These are phyloP conservation scores for Penicillium nordicum DNA, from an alignment of 2,329 filamentous ascomycete genomes.

Conservation along the genomic window DNA sequence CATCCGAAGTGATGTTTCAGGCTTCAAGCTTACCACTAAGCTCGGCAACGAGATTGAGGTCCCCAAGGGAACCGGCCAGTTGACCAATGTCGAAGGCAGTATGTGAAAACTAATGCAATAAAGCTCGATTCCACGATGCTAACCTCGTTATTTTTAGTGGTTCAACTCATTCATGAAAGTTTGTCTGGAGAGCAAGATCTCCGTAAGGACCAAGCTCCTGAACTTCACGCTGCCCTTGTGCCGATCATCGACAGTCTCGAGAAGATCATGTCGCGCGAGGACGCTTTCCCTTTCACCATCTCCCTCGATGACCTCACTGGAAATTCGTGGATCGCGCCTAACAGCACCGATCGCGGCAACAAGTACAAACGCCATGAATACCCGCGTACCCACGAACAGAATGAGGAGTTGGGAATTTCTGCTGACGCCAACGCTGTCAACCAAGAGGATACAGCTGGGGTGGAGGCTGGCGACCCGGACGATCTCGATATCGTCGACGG, in stretches of 20 bases:
- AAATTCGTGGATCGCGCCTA: slow-evolving; percentile 94
- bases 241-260: slow-evolving; percentile 70
- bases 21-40: slow-evolving; percentile 76
- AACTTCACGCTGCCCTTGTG: slow-evolving; percentile 73
- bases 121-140: not conserved
- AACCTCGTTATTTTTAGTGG: slow-evolving; percentile 44
- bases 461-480: slow-evolving; percentile 51
- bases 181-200: slow-evolving; percentile 77
- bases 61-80: slow-evolving; percentile 81
- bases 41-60: slow-evolving; percentile 76
- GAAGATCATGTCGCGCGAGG: slow-evolving; percentile 72
- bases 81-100: slow-evolving; percentile 84
- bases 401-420: slow-evolving; percentile 75
- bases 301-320: slow-evolving; percentile 87
- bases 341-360: slow-evolving; percentile 68
- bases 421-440: slow-evolving; percentile 38
- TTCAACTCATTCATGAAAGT: slow-evolving; percentile 74
- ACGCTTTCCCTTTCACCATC: slow-evolving; percentile 81
- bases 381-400: slow-evolving; percentile 76
- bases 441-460: slow-evolving; percentile 23
- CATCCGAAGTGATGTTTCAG: slow-evolving; percentile 84
- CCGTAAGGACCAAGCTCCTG: slow-evolving; percentile 72
- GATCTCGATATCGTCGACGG: slow-evolving; percentile 85
- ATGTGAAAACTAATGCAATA: not conserved
- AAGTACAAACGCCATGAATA: slow-evolving; percentile 91